These are phyloP conservation scores for Verticillium albo-atrum DNA, from an alignment of 2,329 filamentous ascomycete species.

Conservation along the genomic window DNA sequence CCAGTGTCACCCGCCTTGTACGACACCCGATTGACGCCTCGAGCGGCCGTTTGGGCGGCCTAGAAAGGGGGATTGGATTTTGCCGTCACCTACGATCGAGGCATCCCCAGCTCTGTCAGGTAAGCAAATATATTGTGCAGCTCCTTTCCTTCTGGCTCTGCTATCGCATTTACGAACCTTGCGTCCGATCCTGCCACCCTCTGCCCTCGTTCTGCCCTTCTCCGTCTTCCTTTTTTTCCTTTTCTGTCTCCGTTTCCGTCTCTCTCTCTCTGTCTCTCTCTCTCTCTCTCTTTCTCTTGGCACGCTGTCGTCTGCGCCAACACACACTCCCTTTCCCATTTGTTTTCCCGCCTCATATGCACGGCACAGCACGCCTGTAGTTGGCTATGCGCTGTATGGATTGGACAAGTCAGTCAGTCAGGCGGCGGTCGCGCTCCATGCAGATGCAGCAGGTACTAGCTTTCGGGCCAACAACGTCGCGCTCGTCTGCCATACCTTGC, in stretches of 20 bases:
- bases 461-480: slow-evolving; percentile 1
- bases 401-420: background rate
- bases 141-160: background rate
- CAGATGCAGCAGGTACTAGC: slow-evolving; percentile 1
- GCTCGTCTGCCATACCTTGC: background rate
- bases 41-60: background rate
- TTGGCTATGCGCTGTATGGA: background rate
- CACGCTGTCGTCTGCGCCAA: background rate
- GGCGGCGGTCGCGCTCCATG: background rate
- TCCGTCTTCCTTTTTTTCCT: background rate
- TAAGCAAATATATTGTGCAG: background rate
- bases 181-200: background rate
- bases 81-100: background rate
- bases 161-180: background rate
- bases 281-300: background rate
- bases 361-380: background rate
- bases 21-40: background rate
- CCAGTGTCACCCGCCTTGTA: background rate
- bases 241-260: background rate
- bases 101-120: background rate
- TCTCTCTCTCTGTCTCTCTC: background rate
- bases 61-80: background rate
- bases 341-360: background rate
- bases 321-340: background rate
- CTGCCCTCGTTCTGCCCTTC: background rate